phyloP scores from a whole-genome alignment of 306 rosid species.

The Lathyrus aphaca region DNA sequence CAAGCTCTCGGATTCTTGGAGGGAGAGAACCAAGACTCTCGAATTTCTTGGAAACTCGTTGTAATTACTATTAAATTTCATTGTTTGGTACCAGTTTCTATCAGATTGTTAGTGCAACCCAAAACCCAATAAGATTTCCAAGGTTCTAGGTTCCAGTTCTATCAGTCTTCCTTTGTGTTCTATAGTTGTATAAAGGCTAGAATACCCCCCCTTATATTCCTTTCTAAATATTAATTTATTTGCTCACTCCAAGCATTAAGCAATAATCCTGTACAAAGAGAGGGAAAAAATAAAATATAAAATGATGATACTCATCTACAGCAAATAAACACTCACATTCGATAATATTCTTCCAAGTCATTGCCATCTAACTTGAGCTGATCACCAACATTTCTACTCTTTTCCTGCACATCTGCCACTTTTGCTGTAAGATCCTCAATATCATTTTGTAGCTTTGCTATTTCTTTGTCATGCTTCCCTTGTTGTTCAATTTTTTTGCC shows the following conservation, averaged over 20 bases:
- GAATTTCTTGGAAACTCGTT: too few species aligned
- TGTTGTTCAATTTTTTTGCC: conserved; percentile 66
- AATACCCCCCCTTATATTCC: not conserved
- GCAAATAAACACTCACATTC: conserved; percentile 65
- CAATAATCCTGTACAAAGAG: conserved; percentile 24
- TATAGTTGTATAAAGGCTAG: not conserved
- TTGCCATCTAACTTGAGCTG: conserved; percentile 67
- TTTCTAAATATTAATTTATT: not conserved
- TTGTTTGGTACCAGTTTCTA: too few species aligned
- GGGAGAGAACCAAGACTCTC: too few species aligned
- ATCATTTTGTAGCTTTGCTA: conserved; percentile 62
- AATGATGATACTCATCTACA: conserved; percentile 4
- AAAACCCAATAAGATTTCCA: not conserved
- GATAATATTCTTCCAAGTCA: conserved; percentile 80
- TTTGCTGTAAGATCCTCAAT: conserved; percentile 70
- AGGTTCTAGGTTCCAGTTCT: not conserved
- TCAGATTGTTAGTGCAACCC: conserved; percentile 20
- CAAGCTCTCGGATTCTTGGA: too few species aligned
- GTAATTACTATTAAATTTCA: too few species aligned
- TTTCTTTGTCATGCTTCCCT: conserved; percentile 62
- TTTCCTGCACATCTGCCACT: conserved; percentile 68
- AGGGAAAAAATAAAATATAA: not conserved
- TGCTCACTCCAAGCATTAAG: conserved; percentile 26
- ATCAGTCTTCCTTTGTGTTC: not conserved
- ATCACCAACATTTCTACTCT: conserved; percentile 62